Evolutionary conservation across 805 yeast species (phyloP).

Genomic region (Lachancea sp.): DNA sequence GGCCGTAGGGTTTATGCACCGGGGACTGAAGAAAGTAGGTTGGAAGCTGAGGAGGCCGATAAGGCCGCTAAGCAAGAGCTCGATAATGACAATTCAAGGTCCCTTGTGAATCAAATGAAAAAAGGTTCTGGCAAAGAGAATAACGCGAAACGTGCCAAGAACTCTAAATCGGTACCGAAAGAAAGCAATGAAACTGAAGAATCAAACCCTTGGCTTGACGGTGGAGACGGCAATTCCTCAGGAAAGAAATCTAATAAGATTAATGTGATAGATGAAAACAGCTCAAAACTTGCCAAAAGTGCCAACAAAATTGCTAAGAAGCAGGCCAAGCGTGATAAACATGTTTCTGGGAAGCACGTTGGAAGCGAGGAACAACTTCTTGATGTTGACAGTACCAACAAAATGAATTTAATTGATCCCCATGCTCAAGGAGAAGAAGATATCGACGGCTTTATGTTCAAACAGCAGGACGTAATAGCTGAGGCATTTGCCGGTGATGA

Average conservation of each 20-base stretch:
- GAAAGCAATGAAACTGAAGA: slow-evolving; percentile 13
- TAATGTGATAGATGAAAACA: slow-evolving; percentile 42
- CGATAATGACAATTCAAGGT: slow-evolving; percentile 44
- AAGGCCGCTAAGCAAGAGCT: slow-evolving; percentile 38
- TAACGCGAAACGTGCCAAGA: slow-evolving; percentile 9
- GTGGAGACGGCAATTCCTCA: slow-evolving; percentile 25
- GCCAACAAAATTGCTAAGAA: slow-evolving; percentile 39
- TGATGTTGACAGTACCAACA: slow-evolving; percentile 41
- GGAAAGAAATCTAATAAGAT: slow-evolving; percentile 42
- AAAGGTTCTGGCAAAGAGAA: slow-evolving; percentile 15
- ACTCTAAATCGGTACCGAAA: slow-evolving; percentile 2
- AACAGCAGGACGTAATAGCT: slow-evolving; percentile 73
- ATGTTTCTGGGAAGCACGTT: slow-evolving; percentile 29
- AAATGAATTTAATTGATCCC: slow-evolving; percentile 49
- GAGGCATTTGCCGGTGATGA: slow-evolving; percentile 98
- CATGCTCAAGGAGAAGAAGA: slow-evolving; percentile 42
- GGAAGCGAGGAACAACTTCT: slow-evolving; percentile 33
- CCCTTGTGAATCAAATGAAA: slow-evolving; percentile 38
- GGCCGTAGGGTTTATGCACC: slow-evolving; percentile 85
- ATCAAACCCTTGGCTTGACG: slow-evolving; percentile 48
- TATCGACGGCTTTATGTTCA: slow-evolving; percentile 47
- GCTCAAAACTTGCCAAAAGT: slow-evolving; percentile 44
- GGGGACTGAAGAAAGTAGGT: slow-evolving; percentile 25
- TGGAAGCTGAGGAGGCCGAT: slow-evolving; percentile 34
- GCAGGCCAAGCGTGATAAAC: slow-evolving; percentile 19